Evolutionary conservation across 208 protist genomes (phyloP).

Genomic region (Blechomonas ayalai): DNA sequence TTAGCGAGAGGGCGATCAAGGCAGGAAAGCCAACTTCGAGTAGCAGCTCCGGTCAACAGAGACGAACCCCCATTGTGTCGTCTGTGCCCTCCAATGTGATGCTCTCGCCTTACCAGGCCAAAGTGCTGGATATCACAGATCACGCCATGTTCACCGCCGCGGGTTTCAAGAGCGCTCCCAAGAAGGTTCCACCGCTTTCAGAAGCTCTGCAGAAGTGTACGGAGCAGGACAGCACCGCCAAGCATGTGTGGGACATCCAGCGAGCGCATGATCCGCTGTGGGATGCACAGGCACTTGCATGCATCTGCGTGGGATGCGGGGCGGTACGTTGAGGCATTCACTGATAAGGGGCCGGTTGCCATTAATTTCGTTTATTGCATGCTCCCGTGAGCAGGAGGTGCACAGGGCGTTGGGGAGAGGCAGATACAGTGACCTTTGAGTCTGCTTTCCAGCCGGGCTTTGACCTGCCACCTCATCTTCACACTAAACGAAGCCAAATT

Average conservation of each 20-base stretch:
- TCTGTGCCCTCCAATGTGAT: constrained; percentile 11
- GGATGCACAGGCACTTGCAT: constrained; percentile 77
- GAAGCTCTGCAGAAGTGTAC: constrained; percentile 34
- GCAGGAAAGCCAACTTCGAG: too few relatives aligned
- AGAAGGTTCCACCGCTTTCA: constrained; percentile 19
- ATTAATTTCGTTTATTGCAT: too few relatives aligned
- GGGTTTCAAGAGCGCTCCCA: constrained; percentile 32
- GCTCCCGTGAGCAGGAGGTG: too few relatives aligned
- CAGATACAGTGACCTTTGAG: too few relatives aligned
- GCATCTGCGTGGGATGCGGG: constrained; percentile 34
- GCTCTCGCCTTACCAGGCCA: constrained; percentile 35
- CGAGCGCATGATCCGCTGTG: constrained; percentile 63
- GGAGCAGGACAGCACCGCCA: constrained; percentile 24
- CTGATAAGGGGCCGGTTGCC: neutral
- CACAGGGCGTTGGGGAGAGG: too few relatives aligned
- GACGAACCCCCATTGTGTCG: too few relatives aligned
- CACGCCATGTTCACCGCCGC: constrained; percentile 52
- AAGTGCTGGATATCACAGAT: constrained; percentile 42
- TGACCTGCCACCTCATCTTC: too few relatives aligned
- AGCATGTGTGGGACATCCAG: constrained; percentile 9
- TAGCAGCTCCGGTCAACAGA: too few relatives aligned
- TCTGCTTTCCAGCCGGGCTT: too few relatives aligned
- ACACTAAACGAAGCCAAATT: too few relatives aligned
- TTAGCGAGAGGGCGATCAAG: too few relatives aligned
- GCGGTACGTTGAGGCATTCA: constrained; percentile 14